A percentile compares a stretch with the other conserved stretches of the same genome.
These are phyloP conservation scores for Salix arbutifolia DNA, from an alignment of 345 rosid genomes.

Conservation along the genomic window DNA sequence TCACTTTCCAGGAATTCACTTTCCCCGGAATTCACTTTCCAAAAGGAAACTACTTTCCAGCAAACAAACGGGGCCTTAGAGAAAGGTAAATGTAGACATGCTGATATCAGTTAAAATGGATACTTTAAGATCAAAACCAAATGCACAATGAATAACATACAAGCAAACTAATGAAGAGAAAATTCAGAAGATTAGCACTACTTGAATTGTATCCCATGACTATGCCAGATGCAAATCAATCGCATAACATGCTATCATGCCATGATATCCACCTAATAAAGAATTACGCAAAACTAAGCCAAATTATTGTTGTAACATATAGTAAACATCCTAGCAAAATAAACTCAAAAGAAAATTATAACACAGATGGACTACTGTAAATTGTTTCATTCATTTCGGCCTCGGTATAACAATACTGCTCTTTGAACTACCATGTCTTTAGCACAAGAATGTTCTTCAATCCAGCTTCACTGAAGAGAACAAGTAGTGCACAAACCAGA, in stretches of 20 bases:
- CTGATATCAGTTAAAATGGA: background rate
- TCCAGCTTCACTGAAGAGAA: constrained; percentile 76
- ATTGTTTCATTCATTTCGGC: background rate
- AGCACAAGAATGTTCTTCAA: constrained; percentile 23
- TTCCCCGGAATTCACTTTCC: too few relatives aligned
- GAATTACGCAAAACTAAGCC: constrained; percentile 20
- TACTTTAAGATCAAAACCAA: background rate
- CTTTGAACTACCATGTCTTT: background rate
- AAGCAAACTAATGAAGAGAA: background rate
- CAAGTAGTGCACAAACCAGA: constrained; percentile 72
- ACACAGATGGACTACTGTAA: background rate
- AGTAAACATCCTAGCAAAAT: constrained; percentile 22
- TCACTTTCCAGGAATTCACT: too few relatives aligned
- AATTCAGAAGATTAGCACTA: background rate
- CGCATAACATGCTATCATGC: constrained; percentile 12
- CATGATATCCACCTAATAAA: constrained; percentile 14
- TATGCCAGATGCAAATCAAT: background rate
- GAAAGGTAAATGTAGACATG: background rate
- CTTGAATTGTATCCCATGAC: background rate
- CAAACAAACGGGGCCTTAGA: too few relatives aligned
- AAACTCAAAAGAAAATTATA: constrained; percentile 6
- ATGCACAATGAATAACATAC: background rate
- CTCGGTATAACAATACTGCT: background rate
- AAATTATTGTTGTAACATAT: constrained; percentile 33
- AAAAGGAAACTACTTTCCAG: too few relatives aligned